Base-by-base conservation (phyloP, 331 rosid species). In the Phaseolus coccineus region DNA sequence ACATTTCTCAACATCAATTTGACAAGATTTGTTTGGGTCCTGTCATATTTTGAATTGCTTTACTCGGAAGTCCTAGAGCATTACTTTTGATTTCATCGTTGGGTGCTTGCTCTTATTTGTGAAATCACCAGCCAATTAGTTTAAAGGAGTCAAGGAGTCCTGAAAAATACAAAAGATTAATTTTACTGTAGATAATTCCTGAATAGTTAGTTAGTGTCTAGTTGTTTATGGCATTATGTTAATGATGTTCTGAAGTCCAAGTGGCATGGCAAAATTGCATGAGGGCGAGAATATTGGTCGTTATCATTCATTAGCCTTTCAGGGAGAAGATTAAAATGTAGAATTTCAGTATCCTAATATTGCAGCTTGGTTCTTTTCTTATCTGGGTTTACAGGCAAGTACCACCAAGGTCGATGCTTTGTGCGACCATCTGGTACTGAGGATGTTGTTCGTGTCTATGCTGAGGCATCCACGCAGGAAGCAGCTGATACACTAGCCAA, bases 391-490 rank as follows among this genome's bases (percentile, higher is more conserved):
- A 59, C 73, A 83, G 99, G 80, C n/a, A 91, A 91, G 80, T 84
- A 88, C 87, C 70, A 87, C 35, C 84, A 87, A 74, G 93, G 98
- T 80, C 91, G 89, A 73, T 95, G 91, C 82, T 95, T 95, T 86
- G 90, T 95, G 69, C 83, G 98, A 61, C 99, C 99, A 81, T 91
- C 98, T 4, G 92, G 99, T 80, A 95, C 96, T 2, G 97, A 95
- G 79, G 98, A 93, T 68, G 98, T 91, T 35, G 90, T 93, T 64
- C 94, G 98, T 42, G 97, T 95, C 27, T 95, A 95, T 71, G 96
- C 97, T 0, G 98, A 95, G 87, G 94, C 99, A 68, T 89, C 91
- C 50, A 77, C 92, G 0, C 93, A 91, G 81, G 87, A 91, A 83
- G 91, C 84, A 72, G 93, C 97, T 10, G 92, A 91, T 61, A 80